Evolutionary conservation across 768 basidiomycete species (phyloP).

Genomic region (Pleurotus platypus): DNA sequence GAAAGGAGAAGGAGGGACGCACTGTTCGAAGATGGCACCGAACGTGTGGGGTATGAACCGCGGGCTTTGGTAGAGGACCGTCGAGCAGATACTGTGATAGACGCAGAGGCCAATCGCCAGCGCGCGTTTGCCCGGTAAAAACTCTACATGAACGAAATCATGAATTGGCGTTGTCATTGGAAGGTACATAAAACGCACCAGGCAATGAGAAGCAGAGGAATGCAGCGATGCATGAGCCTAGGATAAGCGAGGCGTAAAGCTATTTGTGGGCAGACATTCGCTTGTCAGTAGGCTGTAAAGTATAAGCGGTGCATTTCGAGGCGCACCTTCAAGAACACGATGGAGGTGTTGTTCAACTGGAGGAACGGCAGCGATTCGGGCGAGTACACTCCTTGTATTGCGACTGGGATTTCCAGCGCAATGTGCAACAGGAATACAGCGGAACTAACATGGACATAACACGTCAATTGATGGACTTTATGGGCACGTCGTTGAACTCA

Average conservation of each 20-base stretch:
- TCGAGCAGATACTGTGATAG: constrained; percentile 73
- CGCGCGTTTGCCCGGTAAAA: constrained; percentile 82
- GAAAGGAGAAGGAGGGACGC: constrained; percentile 22
- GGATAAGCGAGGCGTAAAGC: constrained; percentile 66
- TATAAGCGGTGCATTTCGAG: background rate
- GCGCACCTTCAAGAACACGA: constrained; percentile 73
- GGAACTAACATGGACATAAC: constrained; percentile 37
- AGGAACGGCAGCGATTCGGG: constrained; percentile 67
- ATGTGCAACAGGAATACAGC: constrained; percentile 75
- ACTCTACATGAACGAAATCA: constrained; percentile 35
- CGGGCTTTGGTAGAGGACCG: constrained; percentile 70
- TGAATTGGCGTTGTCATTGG: too few relatives aligned
- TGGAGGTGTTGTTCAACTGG: constrained; percentile 77
- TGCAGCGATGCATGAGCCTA: constrained; percentile 57
- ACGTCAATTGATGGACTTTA: too few relatives aligned
- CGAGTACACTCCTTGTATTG: constrained; percentile 69
- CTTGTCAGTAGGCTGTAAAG: background rate
- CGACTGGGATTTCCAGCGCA: constrained; percentile 74
- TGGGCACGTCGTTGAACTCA: constrained; percentile 19
- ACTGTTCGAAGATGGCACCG: constrained; percentile 60
- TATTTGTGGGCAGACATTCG: constrained; percentile 19
- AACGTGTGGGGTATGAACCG: constrained; percentile 77
- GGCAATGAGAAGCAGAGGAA: constrained; percentile 70
- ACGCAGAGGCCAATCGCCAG: constrained; percentile 72
- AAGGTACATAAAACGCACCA: constrained; percentile 35